Base-by-base conservation (phyloP, 2,329 filamentous ascomycete genomes). In the Fusarium equiseti region DNA sequence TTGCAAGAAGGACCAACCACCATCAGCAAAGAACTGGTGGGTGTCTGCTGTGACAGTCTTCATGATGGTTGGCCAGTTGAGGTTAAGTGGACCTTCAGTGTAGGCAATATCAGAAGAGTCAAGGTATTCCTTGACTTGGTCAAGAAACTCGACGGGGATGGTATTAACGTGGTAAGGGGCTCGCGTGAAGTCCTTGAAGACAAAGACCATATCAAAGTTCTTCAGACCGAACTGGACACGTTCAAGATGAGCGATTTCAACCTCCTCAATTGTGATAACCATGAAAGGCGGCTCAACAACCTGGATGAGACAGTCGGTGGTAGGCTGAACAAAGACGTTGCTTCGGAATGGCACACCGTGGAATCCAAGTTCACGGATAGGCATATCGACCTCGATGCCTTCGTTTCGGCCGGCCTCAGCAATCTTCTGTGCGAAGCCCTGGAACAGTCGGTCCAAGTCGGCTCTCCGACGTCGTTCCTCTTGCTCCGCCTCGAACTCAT, bases 31-130 rank as follows among this genome's bases (percentile, higher is more conserved):
- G 89, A 99, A 99, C 74, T 92, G 89, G 79, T 99, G 95, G 4
- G 96, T 93, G 78, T 99, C 95, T 38, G 92, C 91, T 22, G 92
- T 95, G 27, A 99, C 95, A 0, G 96, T 99, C 87, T 99, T 99
- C 94, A 99, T 99, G 78, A 99, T 99, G 18, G 95, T 97, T 13
- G 93, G 92, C 96, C 96, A 99, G 86, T 98, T 98, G 61, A 99
- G 87, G 83, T 99, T 99, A 73, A 99, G 89, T 2, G 95, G 96
- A 61, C 96, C 96, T 81, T 99, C 97, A 15, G 90, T 92, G 84
- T 91, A 98, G 20, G 96, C 91, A 77, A 99, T 97, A 77, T 99
- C 95, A 50, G 96, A 95, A 2, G 92, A 95, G 81, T 99, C 95
- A 12, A 99, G 88, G 91, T 96, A 99, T 78, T 99, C 97, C 82